phyloP scores from a whole-genome alignment of 225 moss, liverwort and hornwort genomes.

The Asterella californica region DNA sequence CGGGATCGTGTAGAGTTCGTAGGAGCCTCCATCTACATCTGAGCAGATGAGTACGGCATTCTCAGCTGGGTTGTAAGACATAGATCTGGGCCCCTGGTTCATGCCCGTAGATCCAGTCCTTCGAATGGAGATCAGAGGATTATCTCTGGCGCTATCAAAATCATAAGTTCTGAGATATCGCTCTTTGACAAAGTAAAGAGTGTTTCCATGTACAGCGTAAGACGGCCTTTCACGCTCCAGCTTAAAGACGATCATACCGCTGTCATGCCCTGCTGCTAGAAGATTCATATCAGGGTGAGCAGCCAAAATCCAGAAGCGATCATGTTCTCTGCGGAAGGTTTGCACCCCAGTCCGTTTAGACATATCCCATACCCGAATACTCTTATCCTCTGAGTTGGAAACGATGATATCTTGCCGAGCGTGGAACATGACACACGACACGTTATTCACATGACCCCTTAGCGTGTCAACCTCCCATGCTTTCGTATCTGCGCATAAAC shows the following conservation, averaged over 20 bases:
- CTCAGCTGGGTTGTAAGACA: constrained; percentile 96
- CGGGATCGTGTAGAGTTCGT: constrained; percentile 87
- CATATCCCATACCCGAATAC: constrained; percentile 99
- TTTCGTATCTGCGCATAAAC: constrained; percentile 64
- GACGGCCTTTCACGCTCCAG: constrained; percentile 99
- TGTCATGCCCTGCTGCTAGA: constrained; percentile 96
- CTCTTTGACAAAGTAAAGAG: constrained; percentile 93
- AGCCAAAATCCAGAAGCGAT: constrained; percentile 93
- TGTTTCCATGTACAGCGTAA: constrained; percentile 94
- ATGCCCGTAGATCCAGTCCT: constrained; percentile 83
- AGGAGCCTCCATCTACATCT: constrained; percentile 94
- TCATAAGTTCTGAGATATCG: constrained; percentile 93
- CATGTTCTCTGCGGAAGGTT: constrained; percentile 94
- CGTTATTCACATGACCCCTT: constrained; percentile 94
- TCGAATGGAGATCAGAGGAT: constrained; percentile 88
- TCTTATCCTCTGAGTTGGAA: constrained; percentile 96
- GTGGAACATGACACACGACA: constrained; percentile 94
- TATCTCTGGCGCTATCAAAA: constrained; percentile 74
- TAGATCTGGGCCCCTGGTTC: constrained; percentile 90
- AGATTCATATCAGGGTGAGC: constrained; percentile 99
- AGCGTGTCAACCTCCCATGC: constrained; percentile 99
- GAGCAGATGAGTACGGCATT: constrained; percentile 89
- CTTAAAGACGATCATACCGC: constrained; percentile 99
- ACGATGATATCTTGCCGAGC: constrained; percentile 98
- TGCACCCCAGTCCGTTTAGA: constrained; percentile 95